Conservation (phyloP, 306 rosid genomes). For the Trifolium dubium region DNA sequence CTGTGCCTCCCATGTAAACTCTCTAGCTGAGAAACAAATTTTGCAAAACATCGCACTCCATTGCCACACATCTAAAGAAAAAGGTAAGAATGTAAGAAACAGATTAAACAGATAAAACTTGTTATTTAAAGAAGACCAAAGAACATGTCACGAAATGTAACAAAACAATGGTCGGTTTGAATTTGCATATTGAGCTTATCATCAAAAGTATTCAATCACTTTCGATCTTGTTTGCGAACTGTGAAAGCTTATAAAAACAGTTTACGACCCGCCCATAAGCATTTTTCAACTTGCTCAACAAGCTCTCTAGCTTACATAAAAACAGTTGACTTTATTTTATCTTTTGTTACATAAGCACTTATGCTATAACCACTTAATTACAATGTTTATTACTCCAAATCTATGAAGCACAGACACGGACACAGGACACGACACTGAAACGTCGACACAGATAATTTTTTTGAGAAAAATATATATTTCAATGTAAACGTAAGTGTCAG, state of each 20-base stretch:
- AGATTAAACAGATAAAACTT: no score
- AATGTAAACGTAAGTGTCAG: no score
- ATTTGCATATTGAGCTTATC: background rate
- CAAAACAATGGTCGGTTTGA: background rate
- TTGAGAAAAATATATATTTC: no score
- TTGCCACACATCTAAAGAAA: conserved; percentile 34
- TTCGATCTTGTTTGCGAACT: background rate
- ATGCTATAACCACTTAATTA: background rate
- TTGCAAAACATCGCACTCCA: conserved; percentile 83
- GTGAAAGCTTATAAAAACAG: background rate
- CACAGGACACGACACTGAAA: no score
- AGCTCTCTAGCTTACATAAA: background rate
- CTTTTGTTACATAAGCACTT: background rate
- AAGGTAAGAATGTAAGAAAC: no score
- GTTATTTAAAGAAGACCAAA: background rate
- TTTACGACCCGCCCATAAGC: background rate
- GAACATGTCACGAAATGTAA: no score
- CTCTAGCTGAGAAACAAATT: conserved; percentile 76
- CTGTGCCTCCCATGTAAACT: conserved; percentile 53
- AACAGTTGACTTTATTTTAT: no score
- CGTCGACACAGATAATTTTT: no score
- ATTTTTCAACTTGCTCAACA: background rate
- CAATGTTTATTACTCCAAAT: no score
- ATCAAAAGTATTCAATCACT: background rate
- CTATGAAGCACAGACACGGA: no score